Base-by-base conservation (phyloP, 306 rosid species). In the Cucumis hystrix region DNA sequence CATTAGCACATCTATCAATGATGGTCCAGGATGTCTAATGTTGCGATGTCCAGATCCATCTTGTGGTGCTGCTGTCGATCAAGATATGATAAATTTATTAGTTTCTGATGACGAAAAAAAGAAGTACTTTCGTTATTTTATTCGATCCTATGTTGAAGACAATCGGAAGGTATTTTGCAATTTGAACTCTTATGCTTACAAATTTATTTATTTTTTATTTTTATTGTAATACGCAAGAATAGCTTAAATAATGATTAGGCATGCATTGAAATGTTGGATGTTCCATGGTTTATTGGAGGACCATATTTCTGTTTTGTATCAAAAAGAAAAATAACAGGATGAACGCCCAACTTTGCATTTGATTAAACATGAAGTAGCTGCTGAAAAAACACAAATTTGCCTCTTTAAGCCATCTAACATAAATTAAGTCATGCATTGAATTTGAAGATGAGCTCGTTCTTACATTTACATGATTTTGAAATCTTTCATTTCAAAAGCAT, bases 11-110 rank as follows among this genome's bases (percentile, higher is more conserved):
- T 81, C 98, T 80, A 91, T 93, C 80, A 91, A 86, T 78, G 97
- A 88, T 82, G 98, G 98, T 78, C 97, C 97, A 73, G 97, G 98
- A 79, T 91, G 97, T 87, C 87, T 93, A 83, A 86, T 85, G 88
- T 84, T 93, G 87, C 87, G 93, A 81, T 93, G 98, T 72, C 98
- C 98, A 55, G 97, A 93, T 80, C 98, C 98, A 74, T 80, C 91
- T 70, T 93, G 98, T 83, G 88, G 65, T 76, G 93, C 92, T 64
- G 90, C 90, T 84, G 89, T 93, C 83, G 89, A 84, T 83, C 92
- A 93, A 85, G 89, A 93, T 85, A 93, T 91, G 92, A 87, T 93
- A 78, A 79, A 77, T 79, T 57, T 9, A 30, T 75, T 93, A 78
- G 85, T 91, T 56, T 82, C 89, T 55, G 35, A 69, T 20, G 97